Conservation (phyloP, 768 basidiomycete genomes). For the Suillus subalutaceus region DNA sequence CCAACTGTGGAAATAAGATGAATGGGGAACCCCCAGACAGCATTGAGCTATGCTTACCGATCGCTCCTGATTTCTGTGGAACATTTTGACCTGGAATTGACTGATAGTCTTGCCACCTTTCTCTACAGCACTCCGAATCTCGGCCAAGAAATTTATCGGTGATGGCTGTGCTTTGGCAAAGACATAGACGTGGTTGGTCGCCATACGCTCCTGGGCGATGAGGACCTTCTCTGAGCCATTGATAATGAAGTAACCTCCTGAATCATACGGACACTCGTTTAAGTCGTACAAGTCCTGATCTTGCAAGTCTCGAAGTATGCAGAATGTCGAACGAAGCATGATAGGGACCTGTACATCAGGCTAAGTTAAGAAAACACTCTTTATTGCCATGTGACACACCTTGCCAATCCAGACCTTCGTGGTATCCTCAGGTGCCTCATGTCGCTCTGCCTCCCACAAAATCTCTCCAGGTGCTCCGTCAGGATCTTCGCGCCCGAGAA, state of each 20-base stretch:
- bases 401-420: conserved; percentile 95
- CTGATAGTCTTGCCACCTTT: conserved; percentile 98
- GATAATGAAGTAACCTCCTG: conserved; percentile 99
- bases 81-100: conserved; percentile 98
- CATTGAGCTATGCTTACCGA: conserved; percentile 56
- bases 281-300: conserved; percentile 86
- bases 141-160: conserved; percentile 93
- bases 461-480: conserved; percentile 81
- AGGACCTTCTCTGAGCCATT: conserved; percentile 99
- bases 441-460: conserved; percentile 75
- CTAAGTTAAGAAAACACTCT: conserved; percentile 18
- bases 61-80: conserved; percentile 86
- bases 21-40: conserved; percentile 4
- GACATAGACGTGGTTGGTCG: conserved; percentile 98
- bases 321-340: conserved; percentile 96
- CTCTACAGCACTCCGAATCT: conserved; percentile 96
- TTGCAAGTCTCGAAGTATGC: conserved; percentile 79
- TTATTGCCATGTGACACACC: conserved; percentile 45
- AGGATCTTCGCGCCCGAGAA: conserved; percentile 80
- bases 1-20: conserved; percentile 51
- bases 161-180: conserved; percentile 98
- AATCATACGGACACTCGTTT: conserved; percentile 98
- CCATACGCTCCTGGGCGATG: conserved; percentile 99
- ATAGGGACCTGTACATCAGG: conserved; percentile 77
- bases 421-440: conserved; percentile 60